Evolutionary conservation across 768 basidiomycete genomes (phyloP).

Genomic region (Pluteus cervinus): DNA sequence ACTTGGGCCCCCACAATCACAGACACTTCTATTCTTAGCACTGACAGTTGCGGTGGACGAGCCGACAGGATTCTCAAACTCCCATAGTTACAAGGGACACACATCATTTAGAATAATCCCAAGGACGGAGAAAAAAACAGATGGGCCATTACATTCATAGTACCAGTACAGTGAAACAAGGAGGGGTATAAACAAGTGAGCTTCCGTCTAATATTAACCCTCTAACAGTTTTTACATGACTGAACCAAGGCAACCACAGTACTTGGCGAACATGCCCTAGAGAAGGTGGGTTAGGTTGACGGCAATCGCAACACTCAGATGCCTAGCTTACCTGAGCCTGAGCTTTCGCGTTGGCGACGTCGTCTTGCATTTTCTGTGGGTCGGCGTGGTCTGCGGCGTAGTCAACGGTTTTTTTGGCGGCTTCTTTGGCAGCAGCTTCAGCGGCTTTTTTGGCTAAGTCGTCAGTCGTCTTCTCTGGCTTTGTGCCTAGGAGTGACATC

Average conservation of each 20-base stretch:
- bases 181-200: too few relatives aligned
- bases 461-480: conserved; percentile 9
- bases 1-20: too few relatives aligned
- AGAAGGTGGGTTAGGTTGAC: not conserved
- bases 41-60: too few relatives aligned
- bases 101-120: too few relatives aligned
- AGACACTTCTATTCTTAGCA: too few relatives aligned
- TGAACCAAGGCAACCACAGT: conserved; percentile 18
- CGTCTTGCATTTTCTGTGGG: conserved; percentile 19
- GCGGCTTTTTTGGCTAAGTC: conserved; percentile 14
- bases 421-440: conserved; percentile 18
- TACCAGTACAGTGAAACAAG: too few relatives aligned
- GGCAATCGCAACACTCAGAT: not conserved
- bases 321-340: conserved; percentile 16
- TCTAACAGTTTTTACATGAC: conserved; percentile 2
- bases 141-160: too few relatives aligned
- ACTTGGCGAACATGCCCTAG: conserved; percentile 21
- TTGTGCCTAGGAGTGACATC: conserved; percentile 1
- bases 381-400: conserved; percentile 15
- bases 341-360: conserved; percentile 19
- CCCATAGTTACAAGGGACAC: too few relatives aligned
- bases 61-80: too few relatives aligned
- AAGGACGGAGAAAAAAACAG: too few relatives aligned
- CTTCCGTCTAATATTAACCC: too few relatives aligned
- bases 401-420: conserved; percentile 18